Evolutionary conservation across 2,329 filamentous ascomycete species (phyloP), one percentile per base, ranked within the genome.

Genomic region (Aspergillus neoniger): DNA sequence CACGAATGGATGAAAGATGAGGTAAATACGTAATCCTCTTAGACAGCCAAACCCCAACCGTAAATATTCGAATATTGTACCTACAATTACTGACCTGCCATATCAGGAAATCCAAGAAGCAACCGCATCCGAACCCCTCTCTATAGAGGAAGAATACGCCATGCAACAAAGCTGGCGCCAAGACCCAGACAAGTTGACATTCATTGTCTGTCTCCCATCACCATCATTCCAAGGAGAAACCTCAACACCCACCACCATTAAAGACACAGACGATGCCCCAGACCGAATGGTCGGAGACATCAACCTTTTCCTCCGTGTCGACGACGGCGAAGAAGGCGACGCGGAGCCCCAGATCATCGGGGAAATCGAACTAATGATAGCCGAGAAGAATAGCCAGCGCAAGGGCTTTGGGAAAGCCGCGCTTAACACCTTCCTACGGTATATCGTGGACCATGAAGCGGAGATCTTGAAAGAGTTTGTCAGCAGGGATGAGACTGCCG

Each of bases 1-100:
- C 91, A 96, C 73, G 80, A 83, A 70, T 98, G 94, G 94, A 97
- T 98, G 93, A 85, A 93, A 80, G 88, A 95, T 70, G 83, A 88
- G 55, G 89, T 83, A 75, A 39, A 67, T 67, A 28, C 32, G 32
- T 36, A 36, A 10, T 15, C 30, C 15, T 41, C 9, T 19, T 39
- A 17, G 23, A 21, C 48, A 28, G 19, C 48, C 14, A 12, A 15
- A n/a, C 38, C 32, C 51, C 21, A 48, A 38, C 51, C 54, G 52
- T 28, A 21, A 28, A 39, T 38, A 48, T 48, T 3, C 44, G 8
- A 36, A 32, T 52, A 67, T 64, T 63, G 63, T 23, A 21, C 21
- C 36, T 6, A 7, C 41, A 41, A 25, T 6, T 14, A 36, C 32
- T 36, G 12, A 36, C 32, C 32, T 36, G 28, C 32, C 32, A 14